phyloP scores from a whole-genome alignment of 192 early-diverging fungal species.

The Backusella tarrabulga region DNA sequence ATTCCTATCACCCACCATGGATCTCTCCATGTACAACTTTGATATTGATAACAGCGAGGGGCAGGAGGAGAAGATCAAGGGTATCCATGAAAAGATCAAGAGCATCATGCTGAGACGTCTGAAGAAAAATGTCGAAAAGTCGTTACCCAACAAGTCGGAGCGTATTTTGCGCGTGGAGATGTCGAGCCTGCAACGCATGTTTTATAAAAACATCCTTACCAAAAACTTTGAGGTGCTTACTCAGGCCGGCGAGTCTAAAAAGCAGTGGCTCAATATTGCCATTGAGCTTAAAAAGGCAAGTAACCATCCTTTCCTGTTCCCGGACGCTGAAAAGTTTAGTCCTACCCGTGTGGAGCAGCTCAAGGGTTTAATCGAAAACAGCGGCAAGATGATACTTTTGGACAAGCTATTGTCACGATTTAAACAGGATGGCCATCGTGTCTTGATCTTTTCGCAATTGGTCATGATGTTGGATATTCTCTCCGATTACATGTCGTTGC shows the following conservation, averaged over 20 bases:
- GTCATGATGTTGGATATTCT: constrained; percentile 96
- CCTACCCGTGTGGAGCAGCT: constrained; percentile 70
- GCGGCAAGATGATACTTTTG: constrained; percentile 97
- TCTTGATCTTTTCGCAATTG: constrained; percentile 98
- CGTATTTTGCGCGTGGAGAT: constrained; percentile 94
- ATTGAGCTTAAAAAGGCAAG: constrained; percentile 97
- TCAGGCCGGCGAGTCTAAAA: constrained; percentile 55
- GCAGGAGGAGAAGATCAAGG: constrained; percentile 80
- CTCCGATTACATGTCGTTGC: constrained; percentile 87
- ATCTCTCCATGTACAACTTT: constrained; percentile 79
- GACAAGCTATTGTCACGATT: constrained; percentile 93
- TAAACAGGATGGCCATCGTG: constrained; percentile 89
- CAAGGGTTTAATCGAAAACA: constrained; percentile 81
- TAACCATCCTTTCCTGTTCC: constrained; percentile 95
- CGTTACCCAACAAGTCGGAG: constrained; percentile 93
- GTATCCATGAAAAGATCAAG: constrained; percentile 81
- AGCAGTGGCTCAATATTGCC: constrained; percentile 90
- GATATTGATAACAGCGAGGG: constrained; percentile 73
- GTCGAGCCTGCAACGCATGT: constrained; percentile 85
- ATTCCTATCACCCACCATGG: constrained; percentile 90
- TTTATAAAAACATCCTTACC: constrained; percentile 94
- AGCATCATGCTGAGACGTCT: constrained; percentile 92
- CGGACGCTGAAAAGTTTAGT: constrained; percentile 66
- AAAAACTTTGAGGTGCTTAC: constrained; percentile 87
- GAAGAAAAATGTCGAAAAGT: constrained; percentile 99